Evolutionary conservation across 2,329 filamentous ascomycete species (phyloP).

Genomic region (Amesomyces nigricolor): DNA sequence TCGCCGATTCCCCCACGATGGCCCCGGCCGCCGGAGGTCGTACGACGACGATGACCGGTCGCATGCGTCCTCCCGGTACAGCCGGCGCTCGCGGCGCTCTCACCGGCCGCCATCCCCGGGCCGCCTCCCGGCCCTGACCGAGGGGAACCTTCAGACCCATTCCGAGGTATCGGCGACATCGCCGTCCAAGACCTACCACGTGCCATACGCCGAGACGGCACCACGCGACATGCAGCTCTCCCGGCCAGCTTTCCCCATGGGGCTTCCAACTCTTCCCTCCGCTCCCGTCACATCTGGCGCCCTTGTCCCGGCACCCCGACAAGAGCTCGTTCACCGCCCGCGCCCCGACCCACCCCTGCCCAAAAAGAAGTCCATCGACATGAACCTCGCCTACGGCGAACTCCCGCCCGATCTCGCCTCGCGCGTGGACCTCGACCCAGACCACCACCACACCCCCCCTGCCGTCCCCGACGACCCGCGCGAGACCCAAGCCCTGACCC

Average conservation of each 20-base stretch:
- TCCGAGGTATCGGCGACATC: slow-evolving; percentile 47
- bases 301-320: slow-evolving; percentile 24
- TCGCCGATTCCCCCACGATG: slow-evolving; percentile 18
- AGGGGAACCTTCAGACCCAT: slow-evolving; percentile 47
- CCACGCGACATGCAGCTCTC: slow-evolving; percentile 41
- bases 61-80: slow-evolving; percentile 33
- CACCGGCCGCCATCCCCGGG: slow-evolving; percentile 31
- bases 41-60: slow-evolving; percentile 29
- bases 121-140: slow-evolving; percentile 43
- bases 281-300: slow-evolving; percentile 4
- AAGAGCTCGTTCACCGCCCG: slow-evolving; percentile 34
- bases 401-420: slow-evolving; percentile 62
- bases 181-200: slow-evolving; percentile 38
- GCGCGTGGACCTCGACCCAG: slow-evolving; percentile 41
- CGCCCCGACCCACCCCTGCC: slow-evolving; percentile 38
- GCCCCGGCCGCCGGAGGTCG: slow-evolving; percentile 23
- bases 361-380: slow-evolving; percentile 60
- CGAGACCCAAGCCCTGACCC: slow-evolving; percentile 39
- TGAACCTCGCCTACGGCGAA: slow-evolving; percentile 87
- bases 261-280: slow-evolving; percentile 15
- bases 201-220: slow-evolving; percentile 41
- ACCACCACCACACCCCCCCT: slow-evolving; percentile 29
- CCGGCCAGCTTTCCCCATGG: slow-evolving; percentile 33
- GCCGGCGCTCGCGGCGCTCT: slow-evolving; percentile 36
- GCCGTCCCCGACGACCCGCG: slow-evolving; percentile 45